Conservation (phyloP, 139 green algal genomes). For the Picochlorum costavermella region DNA sequence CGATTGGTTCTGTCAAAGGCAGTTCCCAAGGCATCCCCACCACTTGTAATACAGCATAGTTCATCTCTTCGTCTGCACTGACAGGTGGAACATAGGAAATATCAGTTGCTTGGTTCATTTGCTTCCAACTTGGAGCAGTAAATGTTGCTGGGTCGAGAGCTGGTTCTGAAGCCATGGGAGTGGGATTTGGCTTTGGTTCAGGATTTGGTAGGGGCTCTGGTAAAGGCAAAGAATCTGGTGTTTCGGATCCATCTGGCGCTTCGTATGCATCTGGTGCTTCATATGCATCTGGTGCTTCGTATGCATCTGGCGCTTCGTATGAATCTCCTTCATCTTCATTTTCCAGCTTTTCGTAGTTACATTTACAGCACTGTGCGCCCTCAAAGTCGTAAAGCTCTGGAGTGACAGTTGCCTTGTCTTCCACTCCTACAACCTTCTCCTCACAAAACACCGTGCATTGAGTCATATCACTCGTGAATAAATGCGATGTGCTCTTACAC, state of each 20-base stretch:
- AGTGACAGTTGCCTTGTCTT: neutral
- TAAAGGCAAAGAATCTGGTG: neutral
- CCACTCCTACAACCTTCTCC: neutral
- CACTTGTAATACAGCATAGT: constrained; percentile 4
- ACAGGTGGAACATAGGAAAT: neutral
- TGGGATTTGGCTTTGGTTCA: neutral
- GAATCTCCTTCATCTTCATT: neutral
- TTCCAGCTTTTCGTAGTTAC: neutral
- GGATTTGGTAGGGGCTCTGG: neutral
- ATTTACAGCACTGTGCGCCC: neutral
- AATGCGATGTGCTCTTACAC: neutral
- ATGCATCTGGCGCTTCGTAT: neutral
- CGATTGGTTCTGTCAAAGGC: neutral
- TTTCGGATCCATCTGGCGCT: neutral
- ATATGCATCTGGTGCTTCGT: neutral
- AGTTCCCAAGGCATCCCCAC: neutral
- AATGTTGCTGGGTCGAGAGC: constrained; percentile 7
- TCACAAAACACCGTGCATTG: constrained; percentile 2
- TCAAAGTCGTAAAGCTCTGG: constrained; percentile 1
- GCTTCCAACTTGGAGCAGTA: neutral
- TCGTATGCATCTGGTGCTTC: neutral
- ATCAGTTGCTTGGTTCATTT: constrained; percentile 4
- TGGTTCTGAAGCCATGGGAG: neutral
- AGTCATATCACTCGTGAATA: neutral
- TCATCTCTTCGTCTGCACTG: neutral